Percentiles rank a stretch among this genome's conserved stretches.
These are phyloP conservation scores for Metschnikowia rubicola DNA, from an alignment of 805 yeast genomes.

Conservation along the genomic window DNA sequence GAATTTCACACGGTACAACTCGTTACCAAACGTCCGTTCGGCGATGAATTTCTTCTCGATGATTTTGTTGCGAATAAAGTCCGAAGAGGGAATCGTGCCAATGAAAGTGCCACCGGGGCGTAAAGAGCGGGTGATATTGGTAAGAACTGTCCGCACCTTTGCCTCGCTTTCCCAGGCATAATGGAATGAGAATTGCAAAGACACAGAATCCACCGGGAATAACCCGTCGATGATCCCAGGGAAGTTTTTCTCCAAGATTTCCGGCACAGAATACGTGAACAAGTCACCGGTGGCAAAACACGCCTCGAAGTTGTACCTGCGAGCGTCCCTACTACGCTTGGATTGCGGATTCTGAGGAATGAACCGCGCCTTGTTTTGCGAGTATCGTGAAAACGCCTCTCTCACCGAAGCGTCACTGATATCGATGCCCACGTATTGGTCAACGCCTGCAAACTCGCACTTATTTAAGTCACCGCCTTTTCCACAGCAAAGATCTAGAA, in stretches of 20 bases:
- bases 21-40: slow-evolving; percentile 74
- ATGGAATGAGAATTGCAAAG: slow-evolving; percentile 90
- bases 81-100: slow-evolving; percentile 93
- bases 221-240: slow-evolving; percentile 54
- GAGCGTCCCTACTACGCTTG: slow-evolving; percentile 28
- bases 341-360: slow-evolving; percentile 24
- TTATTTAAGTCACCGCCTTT: slow-evolving; percentile 96
- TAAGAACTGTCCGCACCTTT: slow-evolving; percentile 67
- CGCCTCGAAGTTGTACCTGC: slow-evolving; percentile 64
- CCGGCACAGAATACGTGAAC: slow-evolving; percentile 67
- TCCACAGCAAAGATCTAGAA: slow-evolving; percentile 91
- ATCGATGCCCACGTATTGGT: slow-evolving; percentile 86
- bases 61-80: slow-evolving; percentile 69
- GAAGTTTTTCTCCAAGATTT: slow-evolving; percentile 60
- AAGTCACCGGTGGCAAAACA: slow-evolving; percentile 93
- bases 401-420: slow-evolving; percentile 82
- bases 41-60: slow-evolving; percentile 40
- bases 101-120: slow-evolving; percentile 82
- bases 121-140: slow-evolving; percentile 72
- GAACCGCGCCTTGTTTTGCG: slow-evolving; percentile 45
- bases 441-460: slow-evolving; percentile 71
- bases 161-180: slow-evolving; percentile 89
- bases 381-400: slow-evolving; percentile 79
- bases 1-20: slow-evolving; percentile 76
- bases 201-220: slow-evolving; percentile 84